Conservation (phyloP, 2,329 filamentous ascomycete species). For the Arthroderma sp. region DNA sequence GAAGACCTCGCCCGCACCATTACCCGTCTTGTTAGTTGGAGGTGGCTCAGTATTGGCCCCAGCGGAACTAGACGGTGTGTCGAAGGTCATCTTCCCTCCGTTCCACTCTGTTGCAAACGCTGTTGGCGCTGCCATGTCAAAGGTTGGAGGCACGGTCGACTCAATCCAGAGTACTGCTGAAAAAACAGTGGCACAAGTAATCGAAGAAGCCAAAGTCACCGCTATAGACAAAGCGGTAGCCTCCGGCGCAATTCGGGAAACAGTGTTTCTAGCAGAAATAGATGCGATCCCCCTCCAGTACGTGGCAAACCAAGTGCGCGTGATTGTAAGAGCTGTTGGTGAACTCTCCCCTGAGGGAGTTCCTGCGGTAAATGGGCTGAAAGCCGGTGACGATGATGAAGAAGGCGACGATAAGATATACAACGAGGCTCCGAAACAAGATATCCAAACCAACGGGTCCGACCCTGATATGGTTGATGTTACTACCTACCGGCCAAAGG, state of each 20-base stretch:
- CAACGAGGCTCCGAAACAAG: conserved; percentile 15
- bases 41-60: conserved; percentile 43
- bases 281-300: conserved; percentile 46
- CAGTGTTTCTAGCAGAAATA: conserved; percentile 41
- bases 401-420: conserved; percentile 6
- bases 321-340: conserved; percentile 47
- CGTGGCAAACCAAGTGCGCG: conserved; percentile 39
- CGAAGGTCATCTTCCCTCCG: conserved; percentile 38
- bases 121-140: conserved; percentile 46
- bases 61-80: conserved; percentile 37
- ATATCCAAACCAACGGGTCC: conserved; percentile 9
- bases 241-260: conserved; percentile 36
- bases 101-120: conserved; percentile 47
- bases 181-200: conserved; percentile 10
- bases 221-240: conserved; percentile 37
- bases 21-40: conserved; percentile 44
- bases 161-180: conserved; percentile 35
- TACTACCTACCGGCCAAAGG: conserved; percentile 30
- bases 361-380: conserved; percentile 14
- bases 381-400: conserved; percentile 18
- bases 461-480: conserved; percentile 18
- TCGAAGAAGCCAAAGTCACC: conserved; percentile 15
- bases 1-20: conserved; percentile 42
- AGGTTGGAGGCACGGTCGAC: conserved; percentile 41
- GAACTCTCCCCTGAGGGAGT: conserved; percentile 37